Conservation (phyloP, 345 rosid genomes). For the Cochlearia excelsa region DNA sequence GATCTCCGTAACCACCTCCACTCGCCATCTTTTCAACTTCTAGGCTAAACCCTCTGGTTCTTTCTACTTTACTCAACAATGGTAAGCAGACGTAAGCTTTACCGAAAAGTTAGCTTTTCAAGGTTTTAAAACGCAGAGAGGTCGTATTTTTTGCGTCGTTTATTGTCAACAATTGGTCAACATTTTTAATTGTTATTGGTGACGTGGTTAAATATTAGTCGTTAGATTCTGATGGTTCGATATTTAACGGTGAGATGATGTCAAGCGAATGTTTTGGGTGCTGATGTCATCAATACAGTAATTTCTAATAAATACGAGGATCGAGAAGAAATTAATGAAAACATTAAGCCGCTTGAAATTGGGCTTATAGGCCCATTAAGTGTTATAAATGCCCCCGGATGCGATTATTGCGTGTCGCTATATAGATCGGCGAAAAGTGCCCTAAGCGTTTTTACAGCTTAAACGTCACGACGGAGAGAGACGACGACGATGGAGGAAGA, state of each 20-base stretch:
- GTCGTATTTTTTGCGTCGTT: constrained; percentile 3
- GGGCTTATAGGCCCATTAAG: constrained; percentile 17
- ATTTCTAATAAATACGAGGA: constrained; percentile 4
- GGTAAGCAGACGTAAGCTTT: not conserved
- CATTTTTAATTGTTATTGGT: not conserved
- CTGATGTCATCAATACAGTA: not conserved
- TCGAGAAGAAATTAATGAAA: not conserved
- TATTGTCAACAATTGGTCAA: constrained; percentile 29
- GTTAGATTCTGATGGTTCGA: constrained; percentile 21
- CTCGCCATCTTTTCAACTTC: constrained; percentile 43
- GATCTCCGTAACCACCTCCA: constrained; percentile 55
- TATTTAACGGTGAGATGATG: constrained; percentile 12
- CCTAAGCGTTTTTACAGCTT: constrained; percentile 13
- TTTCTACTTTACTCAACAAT: constrained; percentile 13
- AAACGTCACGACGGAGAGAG: constrained; percentile 31
- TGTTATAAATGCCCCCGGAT: not conserved
- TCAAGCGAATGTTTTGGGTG: too few species aligned
- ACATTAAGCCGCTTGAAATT: not conserved
- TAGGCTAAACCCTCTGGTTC: constrained; percentile 7
- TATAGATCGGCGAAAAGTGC: constrained; percentile 17
- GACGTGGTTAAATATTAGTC: constrained; percentile 8
- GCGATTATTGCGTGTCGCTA: constrained; percentile 21
- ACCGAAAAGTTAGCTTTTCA: not conserved
- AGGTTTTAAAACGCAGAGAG: constrained; percentile 19
- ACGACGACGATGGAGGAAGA: constrained; percentile 68